These are phyloP conservation scores for Cucurbita maxima DNA, from an alignment of 306 rosid genomes.

Conservation along the genomic window DNA sequence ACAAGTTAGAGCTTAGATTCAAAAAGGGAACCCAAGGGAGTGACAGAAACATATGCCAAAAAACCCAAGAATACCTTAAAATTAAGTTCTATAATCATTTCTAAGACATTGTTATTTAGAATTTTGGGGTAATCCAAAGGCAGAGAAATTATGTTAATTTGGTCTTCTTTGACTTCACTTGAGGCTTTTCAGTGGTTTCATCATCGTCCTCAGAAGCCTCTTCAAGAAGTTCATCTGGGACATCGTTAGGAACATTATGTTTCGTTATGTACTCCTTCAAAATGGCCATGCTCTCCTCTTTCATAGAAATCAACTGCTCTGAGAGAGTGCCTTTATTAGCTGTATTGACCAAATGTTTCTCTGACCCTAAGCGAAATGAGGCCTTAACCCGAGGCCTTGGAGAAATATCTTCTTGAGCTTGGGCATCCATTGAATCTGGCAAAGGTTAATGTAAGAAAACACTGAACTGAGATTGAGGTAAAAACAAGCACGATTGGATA, in stretches of 20 bases:
- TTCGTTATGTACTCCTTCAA: constrained; percentile 75
- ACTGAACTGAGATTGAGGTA: background rate
- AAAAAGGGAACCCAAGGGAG: background rate
- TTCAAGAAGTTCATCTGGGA: constrained; percentile 65
- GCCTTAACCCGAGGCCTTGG: constrained; percentile 31
- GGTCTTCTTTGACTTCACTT: constrained; percentile 48
- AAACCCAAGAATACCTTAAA: background rate
- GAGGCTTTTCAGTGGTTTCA: constrained; percentile 34
- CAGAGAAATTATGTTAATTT: constrained; percentile 30
- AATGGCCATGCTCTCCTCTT: constrained; percentile 56
- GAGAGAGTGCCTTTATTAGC: constrained; percentile 34
- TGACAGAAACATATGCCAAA: background rate
- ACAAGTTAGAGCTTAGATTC: background rate
- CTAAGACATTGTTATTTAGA: background rate
- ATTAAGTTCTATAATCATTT: background rate
- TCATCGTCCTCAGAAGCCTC: constrained; percentile 51
- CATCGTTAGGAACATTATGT: constrained; percentile 67
- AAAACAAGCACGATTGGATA: background rate
- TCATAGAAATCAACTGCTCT: constrained; percentile 51
- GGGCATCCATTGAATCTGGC: constrained; percentile 31
- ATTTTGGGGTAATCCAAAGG: background rate
- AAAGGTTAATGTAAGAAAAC: background rate
- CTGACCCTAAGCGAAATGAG: constrained; percentile 40
- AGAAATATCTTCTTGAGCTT: constrained; percentile 19
- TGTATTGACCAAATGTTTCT: constrained; percentile 31